Evolutionary conservation across 371 early-diverging fungal genomes (phyloP).

Genomic region (Basidiobolus meristosporus): DNA sequence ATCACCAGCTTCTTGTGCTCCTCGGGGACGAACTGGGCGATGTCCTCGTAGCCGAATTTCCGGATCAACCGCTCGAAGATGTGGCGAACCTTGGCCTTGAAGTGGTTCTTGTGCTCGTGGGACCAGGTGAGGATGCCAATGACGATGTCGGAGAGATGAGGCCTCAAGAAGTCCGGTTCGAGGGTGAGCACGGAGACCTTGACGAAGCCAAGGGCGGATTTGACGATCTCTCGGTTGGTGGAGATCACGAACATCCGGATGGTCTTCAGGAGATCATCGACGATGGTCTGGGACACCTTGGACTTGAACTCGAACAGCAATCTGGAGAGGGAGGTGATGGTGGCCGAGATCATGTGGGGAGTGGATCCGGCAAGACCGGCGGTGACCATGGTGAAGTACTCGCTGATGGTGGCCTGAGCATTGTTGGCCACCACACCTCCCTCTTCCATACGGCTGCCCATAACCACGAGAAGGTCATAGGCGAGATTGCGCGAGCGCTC

Average conservation of each 20-base stretch:
- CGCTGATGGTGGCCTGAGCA: conserved; percentile 24
- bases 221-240: conserved; percentile 78
- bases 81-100: conserved; percentile 80
- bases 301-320: conserved; percentile 68
- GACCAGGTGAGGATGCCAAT: conserved; percentile 57
- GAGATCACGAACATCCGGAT: conserved; percentile 56
- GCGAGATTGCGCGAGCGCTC: conserved; percentile 73
- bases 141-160: conserved; percentile 40
- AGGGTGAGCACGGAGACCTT: conserved; percentile 81
- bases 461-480: conserved; percentile 64
- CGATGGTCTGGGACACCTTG: conserved; percentile 13
- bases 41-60: conserved; percentile 54
- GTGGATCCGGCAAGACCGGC: conserved; percentile 89
- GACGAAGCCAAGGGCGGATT: conserved; percentile 78
- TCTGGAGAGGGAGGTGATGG: conserved; percentile 64
- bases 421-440: conserved; percentile 35
- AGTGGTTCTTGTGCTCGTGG: conserved; percentile 67
- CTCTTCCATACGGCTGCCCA: conserved; percentile 74
- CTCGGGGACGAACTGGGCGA: conserved; percentile 68
- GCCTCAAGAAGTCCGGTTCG: conserved; percentile 36
- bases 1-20: conserved; percentile 69
- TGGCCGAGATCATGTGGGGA: conserved; percentile 83
- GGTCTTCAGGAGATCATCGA: conserved; percentile 41
- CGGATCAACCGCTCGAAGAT: conserved; percentile 83
- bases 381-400: conserved; percentile 69